Evolutionary conservation across 768 basidiomycete species (phyloP).

Genomic region (Russula sp.): DNA sequence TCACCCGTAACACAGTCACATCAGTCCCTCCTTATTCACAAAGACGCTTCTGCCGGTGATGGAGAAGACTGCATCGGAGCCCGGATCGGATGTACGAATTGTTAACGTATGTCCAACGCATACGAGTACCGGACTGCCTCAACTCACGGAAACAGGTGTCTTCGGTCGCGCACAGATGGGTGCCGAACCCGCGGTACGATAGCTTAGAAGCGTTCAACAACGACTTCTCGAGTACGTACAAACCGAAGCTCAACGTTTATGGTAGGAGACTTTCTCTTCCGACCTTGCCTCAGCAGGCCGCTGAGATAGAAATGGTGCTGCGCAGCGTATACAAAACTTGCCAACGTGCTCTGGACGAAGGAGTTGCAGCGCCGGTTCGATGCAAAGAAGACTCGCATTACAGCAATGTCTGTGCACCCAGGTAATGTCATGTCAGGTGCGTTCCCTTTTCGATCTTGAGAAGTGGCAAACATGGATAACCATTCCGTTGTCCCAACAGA

Average conservation of each 20-base stretch:
- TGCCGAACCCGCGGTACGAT: conserved; percentile 14
- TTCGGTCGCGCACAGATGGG: conserved; percentile 15
- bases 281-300: not conserved
- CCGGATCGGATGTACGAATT: conserved; percentile 53
- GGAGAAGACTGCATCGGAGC: conserved; percentile 41
- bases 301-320: not conserved
- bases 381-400: conserved; percentile 34
- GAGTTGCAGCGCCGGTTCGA: conserved; percentile 46
- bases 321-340: conserved; percentile 47
- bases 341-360: conserved; percentile 43
- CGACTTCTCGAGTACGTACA: conserved; percentile 21
- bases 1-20: conserved; percentile 34
- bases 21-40: conserved; percentile 54
- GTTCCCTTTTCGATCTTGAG: not conserved
- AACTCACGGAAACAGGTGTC: conserved; percentile 18
- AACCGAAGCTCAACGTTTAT: conserved; percentile 23
- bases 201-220: conserved; percentile 29
- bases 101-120: conserved; percentile 40
- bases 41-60: conserved; percentile 48
- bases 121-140: not conserved
- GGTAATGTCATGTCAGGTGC: conserved; percentile 37
- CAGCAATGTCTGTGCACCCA: conserved; percentile 38
- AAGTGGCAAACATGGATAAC: not conserved
- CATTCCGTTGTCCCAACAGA: conserved; percentile 10
- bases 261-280: conserved; percentile 8